Conservation (phyloP, 345 rosid genomes). For the Lumnitzera littorea region DNA sequence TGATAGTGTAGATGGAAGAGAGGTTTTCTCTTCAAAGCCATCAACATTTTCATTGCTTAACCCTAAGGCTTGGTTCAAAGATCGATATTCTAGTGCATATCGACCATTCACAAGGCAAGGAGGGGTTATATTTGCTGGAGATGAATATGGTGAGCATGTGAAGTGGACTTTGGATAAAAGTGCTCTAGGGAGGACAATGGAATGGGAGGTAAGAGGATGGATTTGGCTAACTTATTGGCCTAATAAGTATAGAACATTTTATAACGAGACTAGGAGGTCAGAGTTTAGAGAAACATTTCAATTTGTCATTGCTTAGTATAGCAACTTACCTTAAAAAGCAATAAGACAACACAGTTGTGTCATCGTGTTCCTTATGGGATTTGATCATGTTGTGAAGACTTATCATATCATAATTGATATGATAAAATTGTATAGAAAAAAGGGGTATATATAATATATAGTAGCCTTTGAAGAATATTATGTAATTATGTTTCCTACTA, state of each 20-base stretch:
- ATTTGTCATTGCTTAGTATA: slow-evolving; percentile 35
- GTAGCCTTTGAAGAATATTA: too few species aligned
- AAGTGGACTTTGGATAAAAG: slow-evolving; percentile 65
- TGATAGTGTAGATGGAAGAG: slow-evolving; percentile 65
- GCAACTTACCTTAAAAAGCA: too few species aligned
- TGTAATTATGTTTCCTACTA: too few species aligned
- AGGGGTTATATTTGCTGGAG: slow-evolving; percentile 80
- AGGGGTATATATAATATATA: too few species aligned
- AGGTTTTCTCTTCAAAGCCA: slow-evolving; percentile 73
- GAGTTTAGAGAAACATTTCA: slow-evolving; percentile 62
- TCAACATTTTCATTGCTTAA: slow-evolving; percentile 50
- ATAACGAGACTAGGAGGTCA: slow-evolving; percentile 66
- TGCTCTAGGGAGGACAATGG: slow-evolving; percentile 55
- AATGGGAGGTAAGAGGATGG: slow-evolving; percentile 76
- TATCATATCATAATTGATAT: too few species aligned
- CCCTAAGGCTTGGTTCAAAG: slow-evolving; percentile 79
- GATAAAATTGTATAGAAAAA: too few species aligned
- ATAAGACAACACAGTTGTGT: too few species aligned
- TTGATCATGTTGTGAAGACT: too few species aligned
- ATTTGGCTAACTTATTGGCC: slow-evolving; percentile 98
- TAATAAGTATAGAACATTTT: slow-evolving; percentile 58
- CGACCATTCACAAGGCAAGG: slow-evolving; percentile 79
- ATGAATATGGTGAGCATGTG: slow-evolving; percentile 68
- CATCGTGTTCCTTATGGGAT: too few species aligned
- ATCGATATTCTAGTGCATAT: slow-evolving; percentile 56